Evolutionary conservation across 1,284 basidiomycete species (phyloP), one percentile per base, ranked within the genome.

Genomic region (Moesziomyces globuligerus): DNA sequence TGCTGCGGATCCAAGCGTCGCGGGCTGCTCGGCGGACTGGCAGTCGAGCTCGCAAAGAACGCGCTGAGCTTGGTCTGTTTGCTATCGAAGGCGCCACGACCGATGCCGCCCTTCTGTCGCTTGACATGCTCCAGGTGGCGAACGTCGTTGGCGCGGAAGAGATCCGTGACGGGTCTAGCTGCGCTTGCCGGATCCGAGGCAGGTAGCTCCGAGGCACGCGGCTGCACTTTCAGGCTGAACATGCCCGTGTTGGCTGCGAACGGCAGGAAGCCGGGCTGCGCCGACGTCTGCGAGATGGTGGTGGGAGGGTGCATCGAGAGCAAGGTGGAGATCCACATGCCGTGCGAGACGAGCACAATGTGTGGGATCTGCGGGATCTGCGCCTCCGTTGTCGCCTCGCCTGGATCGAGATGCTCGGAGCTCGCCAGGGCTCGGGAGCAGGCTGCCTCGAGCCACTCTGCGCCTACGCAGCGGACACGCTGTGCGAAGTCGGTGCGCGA

Each of bases 301-400:
- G 55, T 67, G 15, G 71, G 71, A 26, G 67, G 72, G 47, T 65
- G 65, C 0, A 42, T 28, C 20, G 50, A 57, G 4, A 80, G 56
- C 24, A 78, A 79, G 10, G 70, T 60, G 3, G 75, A 72, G 56
- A 80, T 75, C 76, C 74, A 76, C 58, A 78, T 73, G 21, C 77
- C 79, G 59, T 80, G 79, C 15, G 69, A 66, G 15, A 80, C 75
- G 7, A 79, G 36, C 2, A 80, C 70, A 4, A 76, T 57, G 37
- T 78, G 77, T 11, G 77, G 72, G 2, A 53, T 20, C 23, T n/a
- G n/a, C n/a, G 43, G n/a, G 2, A 17, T 17, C 5, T 34, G 15
- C 32, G 32, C 10, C 17, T 24, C 3, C 15, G 50, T 11, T 29
- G 20, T 3, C 17, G n/a, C 42, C 18, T 23, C n/a, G 36, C 24